Evolutionary conservation across 2,329 filamentous ascomycete species (phyloP).

Genomic region (Arthrobotrys megalospora): DNA sequence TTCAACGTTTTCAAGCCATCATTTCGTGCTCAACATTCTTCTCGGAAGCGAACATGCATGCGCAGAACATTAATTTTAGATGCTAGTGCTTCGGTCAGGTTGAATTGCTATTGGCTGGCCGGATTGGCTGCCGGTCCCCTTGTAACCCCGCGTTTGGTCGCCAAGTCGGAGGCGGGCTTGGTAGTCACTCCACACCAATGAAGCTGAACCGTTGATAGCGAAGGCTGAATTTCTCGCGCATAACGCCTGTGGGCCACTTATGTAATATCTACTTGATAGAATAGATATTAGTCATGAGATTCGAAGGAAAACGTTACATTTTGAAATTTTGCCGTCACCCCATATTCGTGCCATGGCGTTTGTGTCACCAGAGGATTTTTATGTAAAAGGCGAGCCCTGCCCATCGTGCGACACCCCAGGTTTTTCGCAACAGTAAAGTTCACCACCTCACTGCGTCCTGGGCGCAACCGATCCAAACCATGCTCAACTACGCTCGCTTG

Average conservation of each 20-base stretch:
- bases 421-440: slow-evolving; percentile 3
- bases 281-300: slow-evolving; percentile 19
- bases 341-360: background rate
- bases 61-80: background rate
- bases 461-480: slow-evolving; percentile 8
- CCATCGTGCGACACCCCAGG: background rate
- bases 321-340: background rate
- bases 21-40: background rate
- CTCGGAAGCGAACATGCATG: background rate
- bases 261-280: slow-evolving; percentile 5
- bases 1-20: background rate
- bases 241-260: background rate
- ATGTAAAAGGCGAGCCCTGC: background rate
- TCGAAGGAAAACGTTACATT: background rate
- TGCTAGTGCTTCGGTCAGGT: slow-evolving; percentile 2
- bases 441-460: background rate
- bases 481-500: slow-evolving; percentile 32
- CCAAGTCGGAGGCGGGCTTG: slow-evolving; percentile 15
- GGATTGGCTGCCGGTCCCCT: background rate
- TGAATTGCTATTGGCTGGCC: background rate
- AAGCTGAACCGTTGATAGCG: background rate
- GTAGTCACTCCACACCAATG: background rate
- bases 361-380: background rate
- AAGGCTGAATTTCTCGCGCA: background rate
- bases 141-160: slow-evolving; percentile 10